These are phyloP conservation scores for Heteromeles arbutifolia DNA, from an alignment of 306 rosid genomes.

Conservation along the genomic window DNA sequence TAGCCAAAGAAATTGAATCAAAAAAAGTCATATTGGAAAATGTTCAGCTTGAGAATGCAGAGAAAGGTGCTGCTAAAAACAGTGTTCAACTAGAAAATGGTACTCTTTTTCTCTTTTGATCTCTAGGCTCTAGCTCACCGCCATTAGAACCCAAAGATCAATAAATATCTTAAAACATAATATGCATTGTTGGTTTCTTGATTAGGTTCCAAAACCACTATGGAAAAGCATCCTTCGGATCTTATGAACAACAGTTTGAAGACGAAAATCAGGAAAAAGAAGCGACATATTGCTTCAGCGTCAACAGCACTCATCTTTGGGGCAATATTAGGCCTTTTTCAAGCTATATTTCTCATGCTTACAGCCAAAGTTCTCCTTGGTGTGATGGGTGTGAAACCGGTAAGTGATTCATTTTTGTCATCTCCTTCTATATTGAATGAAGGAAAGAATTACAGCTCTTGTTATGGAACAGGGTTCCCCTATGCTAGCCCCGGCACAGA, in stretches of 20 bases:
- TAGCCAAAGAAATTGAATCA: background rate
- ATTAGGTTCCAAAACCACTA: slow-evolving; percentile 28
- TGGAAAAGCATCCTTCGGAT: slow-evolving; percentile 16
- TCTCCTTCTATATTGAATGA: background rate
- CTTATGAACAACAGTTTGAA: slow-evolving; percentile 14
- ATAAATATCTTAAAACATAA: background rate
- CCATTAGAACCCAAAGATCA: background rate
- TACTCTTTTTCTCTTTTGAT: slow-evolving; percentile 1
- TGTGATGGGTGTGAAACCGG: slow-evolving; percentile 80
- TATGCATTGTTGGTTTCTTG: slow-evolving; percentile 1
- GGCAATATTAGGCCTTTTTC: slow-evolving; percentile 65
- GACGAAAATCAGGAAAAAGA: slow-evolving; percentile 34
- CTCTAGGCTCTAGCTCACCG: background rate
- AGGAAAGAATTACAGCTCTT: background rate
- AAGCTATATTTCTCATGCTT: slow-evolving; percentile 60
- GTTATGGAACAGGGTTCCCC: slow-evolving; percentile 51
- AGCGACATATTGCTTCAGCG: slow-evolving; percentile 72
- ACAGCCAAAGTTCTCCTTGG: slow-evolving; percentile 65
- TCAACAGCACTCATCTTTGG: slow-evolving; percentile 93
- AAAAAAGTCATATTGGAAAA: background rate
- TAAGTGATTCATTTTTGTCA: slow-evolving; percentile 28
- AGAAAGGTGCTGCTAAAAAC: background rate
- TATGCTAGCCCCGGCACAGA: slow-evolving; percentile 63
- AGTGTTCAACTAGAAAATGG: slow-evolving; percentile 22
- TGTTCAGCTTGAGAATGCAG: background rate